phyloP scores from a whole-genome alignment of 495 filamentous ascomycete genomes.

The Echria macrotheca region DNA sequence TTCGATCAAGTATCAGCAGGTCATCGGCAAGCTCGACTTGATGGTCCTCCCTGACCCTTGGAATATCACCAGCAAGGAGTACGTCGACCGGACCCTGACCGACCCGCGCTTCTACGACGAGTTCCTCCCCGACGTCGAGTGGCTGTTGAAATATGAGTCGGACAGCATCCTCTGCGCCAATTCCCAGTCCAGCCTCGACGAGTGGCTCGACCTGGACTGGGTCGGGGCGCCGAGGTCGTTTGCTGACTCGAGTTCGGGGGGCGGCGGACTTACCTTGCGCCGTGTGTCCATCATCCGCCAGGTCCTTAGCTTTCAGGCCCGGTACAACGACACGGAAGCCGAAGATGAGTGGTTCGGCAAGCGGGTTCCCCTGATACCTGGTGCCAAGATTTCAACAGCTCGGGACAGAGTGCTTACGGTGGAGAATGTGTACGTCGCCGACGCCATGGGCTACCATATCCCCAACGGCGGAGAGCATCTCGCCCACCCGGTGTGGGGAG shows the following conservation, averaged over 20 bases:
- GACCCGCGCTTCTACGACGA: slow-evolving; percentile 44
- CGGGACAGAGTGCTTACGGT: slow-evolving; percentile 37
- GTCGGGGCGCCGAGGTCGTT: slow-evolving; percentile 38
- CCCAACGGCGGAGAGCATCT: slow-evolving; percentile 33
- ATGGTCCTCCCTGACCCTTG: slow-evolving; percentile 36
- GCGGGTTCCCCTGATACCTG: slow-evolving; percentile 38
- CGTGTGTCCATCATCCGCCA: slow-evolving; percentile 37
- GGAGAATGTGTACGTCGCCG: slow-evolving; percentile 39
- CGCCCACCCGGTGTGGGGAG: slow-evolving; percentile 36
- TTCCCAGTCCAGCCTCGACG: slow-evolving; percentile 38
- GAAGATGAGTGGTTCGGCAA: slow-evolving; percentile 49
- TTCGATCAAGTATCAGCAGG: slow-evolving; percentile 38
- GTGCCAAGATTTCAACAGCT: slow-evolving; percentile 37
- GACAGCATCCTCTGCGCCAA: slow-evolving; percentile 49
- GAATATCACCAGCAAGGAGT: slow-evolving; percentile 38
- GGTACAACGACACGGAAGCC: slow-evolving; percentile 39
- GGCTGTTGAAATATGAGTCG: slow-evolving; percentile 42
- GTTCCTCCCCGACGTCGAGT: slow-evolving; percentile 39
- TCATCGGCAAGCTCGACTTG: slow-evolving; percentile 44
- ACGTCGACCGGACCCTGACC: slow-evolving; percentile 38
- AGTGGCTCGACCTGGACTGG: slow-evolving; percentile 45
- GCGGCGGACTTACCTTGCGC: slow-evolving; percentile 48
- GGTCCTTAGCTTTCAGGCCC: slow-evolving; percentile 38
- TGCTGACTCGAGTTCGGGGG: slow-evolving; percentile 40
- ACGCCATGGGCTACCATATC: slow-evolving; percentile 47